Percentiles rank a stretch among this genome's conserved stretches.
Conservation (phyloP, 768 basidiomycete species). For the Suillus brevipes region DNA sequence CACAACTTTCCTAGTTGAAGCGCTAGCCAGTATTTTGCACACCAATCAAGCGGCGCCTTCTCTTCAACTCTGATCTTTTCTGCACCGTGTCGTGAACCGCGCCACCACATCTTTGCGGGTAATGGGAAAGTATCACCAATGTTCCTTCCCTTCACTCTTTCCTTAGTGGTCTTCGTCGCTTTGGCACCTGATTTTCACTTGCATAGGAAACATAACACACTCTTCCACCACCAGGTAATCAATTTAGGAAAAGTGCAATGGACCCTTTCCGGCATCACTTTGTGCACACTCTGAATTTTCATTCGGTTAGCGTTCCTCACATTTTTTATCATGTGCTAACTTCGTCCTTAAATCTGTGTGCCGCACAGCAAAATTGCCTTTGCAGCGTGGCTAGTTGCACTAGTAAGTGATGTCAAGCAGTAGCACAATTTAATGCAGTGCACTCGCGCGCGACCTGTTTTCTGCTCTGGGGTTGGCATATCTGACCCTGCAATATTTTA, state of each 20-base stretch:
- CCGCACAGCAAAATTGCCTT: slow-evolving; percentile 8
- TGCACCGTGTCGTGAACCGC: no score
- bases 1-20: no score
- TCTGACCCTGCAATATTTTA: background rate
- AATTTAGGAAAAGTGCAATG: slow-evolving; percentile 20
- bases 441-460: background rate
- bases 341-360: slow-evolving; percentile 4
- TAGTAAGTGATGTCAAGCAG: background rate
- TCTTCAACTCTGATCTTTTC: no score
- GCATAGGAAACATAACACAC: slow-evolving; percentile 37
- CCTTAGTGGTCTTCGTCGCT: slow-evolving; percentile 43
- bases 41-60: no score
- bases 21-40: no score
- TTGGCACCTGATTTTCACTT: slow-evolving; percentile 47
- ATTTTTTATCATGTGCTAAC: background rate
- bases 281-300: slow-evolving; percentile 44
- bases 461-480: background rate
- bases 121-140: slow-evolving; percentile 3
- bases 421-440: background rate
- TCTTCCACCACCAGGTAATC: slow-evolving; percentile 22
- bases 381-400: no score
- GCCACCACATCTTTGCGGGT: no score
- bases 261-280: slow-evolving; percentile 37
- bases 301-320: slow-evolving; percentile 38
- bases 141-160: slow-evolving; percentile 11